Base-by-base conservation (phyloP, 1,139 yeast species). In the Yamadazyma atlantica region DNA sequence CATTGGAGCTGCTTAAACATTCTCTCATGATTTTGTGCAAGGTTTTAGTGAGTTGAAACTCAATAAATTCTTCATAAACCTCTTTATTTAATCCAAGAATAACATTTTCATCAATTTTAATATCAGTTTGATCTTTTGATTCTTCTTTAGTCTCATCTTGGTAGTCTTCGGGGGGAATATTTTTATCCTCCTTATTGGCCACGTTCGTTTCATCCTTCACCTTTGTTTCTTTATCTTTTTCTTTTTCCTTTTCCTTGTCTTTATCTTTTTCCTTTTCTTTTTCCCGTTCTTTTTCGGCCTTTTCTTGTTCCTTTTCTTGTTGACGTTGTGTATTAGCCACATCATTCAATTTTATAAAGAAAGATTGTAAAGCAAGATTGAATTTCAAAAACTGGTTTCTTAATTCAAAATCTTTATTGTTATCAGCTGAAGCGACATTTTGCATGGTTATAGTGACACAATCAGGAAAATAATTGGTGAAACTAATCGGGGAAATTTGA, bases 401-500 rank as follows among this genome's bases (percentile, higher is more conserved):
- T 33, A 71, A 56, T 18, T 69, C 75, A 35, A 53, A 51, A 39
- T 69, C 75, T 39, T 64, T 64, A 32, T 66, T 68, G 33, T 52
- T 51, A 46, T 70, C 75, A 4, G 72, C 52, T 7, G 55, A 47
- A 1, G 75, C 62, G 15, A 70, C 55, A 44, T 67, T 69, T 34
- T 68, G 63, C 48, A 67, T 55, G 12, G 64, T 58, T 13, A 64
- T 57, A 1, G 70, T 55, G 4, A 70, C 64, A 48, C 75, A 67
- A 26, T 69, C 72, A 1, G 76, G 73, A 24, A 71, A 73, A 36
- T 66, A 82, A 25, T 84, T 80, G 25, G 86, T 68, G 45, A 92
- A 82, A 36, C 90, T 84, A 16, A 73, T 69, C 0, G 97, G 94
- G 0, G 94, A 80, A 11, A 90, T 80, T 17, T 76, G 79, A 28